A percentile compares a stretch with the other conserved stretches of the same genome.
Conservation (phyloP, 2,329 filamentous ascomycete genomes). For the Aspergillus neotritici region DNA sequence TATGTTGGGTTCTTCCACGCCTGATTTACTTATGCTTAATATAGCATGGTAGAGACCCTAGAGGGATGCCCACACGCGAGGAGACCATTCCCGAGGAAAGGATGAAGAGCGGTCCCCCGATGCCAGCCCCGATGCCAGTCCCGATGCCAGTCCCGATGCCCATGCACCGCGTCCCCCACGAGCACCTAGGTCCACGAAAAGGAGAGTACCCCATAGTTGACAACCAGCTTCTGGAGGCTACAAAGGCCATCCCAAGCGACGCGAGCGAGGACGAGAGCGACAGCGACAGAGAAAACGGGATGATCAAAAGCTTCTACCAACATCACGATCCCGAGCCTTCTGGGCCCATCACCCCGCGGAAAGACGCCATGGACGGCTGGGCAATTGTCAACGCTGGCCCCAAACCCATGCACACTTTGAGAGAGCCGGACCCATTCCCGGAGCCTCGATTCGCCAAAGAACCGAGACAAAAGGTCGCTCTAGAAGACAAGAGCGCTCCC, state of each 20-base stretch:
- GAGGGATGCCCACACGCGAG: conserved; percentile 21
- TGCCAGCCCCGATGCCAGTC: too few relatives aligned
- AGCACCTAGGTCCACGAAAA: too few relatives aligned
- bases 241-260: too few relatives aligned
- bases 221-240: too few relatives aligned
- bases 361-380: conserved; percentile 66
- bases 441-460: conserved; percentile 71
- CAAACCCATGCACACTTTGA: conserved; percentile 72
- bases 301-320: too few relatives aligned
- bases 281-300: too few relatives aligned
- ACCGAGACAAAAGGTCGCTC: conserved; percentile 65
- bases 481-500: conserved; percentile 56
- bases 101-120: conserved; percentile 32
- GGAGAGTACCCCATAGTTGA: too few relatives aligned
- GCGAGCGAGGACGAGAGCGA: too few relatives aligned
- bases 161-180: too few relatives aligned
- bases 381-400: conserved; percentile 77
- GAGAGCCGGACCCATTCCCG: conserved; percentile 65
- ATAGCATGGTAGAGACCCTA: neutral
- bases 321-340: too few relatives aligned
- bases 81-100: conserved; percentile 58
- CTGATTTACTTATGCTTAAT: neutral
- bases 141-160: neutral
- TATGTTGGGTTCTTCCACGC: conserved; percentile 24
- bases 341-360: neutral